These are phyloP conservation scores for Rubia tinctorum DNA, from an alignment of 305 asterid genomes.

Conservation along the genomic window DNA sequence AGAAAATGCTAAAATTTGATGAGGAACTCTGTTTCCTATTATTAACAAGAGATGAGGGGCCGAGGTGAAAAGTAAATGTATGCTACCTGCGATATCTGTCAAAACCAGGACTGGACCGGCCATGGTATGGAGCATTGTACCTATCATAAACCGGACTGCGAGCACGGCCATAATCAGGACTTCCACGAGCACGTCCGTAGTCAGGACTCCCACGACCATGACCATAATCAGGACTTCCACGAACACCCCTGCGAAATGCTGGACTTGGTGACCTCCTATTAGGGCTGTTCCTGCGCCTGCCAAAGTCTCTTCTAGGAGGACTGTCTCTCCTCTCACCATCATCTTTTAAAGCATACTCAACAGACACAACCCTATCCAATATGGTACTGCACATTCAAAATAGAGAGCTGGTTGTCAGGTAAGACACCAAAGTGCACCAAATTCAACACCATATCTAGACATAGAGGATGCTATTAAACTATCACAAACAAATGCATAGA, in stretches of 20 bases:
- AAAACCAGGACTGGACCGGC: background rate
- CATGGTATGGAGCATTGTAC: background rate
- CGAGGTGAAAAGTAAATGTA: no score
- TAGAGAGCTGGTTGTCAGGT: conserved; percentile 14
- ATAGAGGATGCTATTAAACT: background rate
- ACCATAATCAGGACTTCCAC: conserved; percentile 57
- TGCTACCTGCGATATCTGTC: conserved; percentile 54
- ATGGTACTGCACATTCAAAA: conserved; percentile 56
- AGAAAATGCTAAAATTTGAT: background rate
- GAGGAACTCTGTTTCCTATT: background rate
- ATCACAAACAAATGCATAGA: background rate
- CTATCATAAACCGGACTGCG: conserved; percentile 61
- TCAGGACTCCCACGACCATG: conserved; percentile 59
- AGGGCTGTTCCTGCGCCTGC: conserved; percentile 40
- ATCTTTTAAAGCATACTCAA: conserved; percentile 91
- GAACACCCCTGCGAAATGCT: conserved; percentile 31
- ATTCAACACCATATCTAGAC: no score
- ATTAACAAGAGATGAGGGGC: background rate
- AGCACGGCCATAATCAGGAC: conserved; percentile 59
- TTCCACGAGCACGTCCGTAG: conserved; percentile 59
- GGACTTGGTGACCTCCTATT: conserved; percentile 50
- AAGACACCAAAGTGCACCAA: background rate
- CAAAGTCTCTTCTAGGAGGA: conserved; percentile 41
- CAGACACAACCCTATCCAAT: conserved; percentile 82
- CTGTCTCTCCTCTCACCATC: conserved; percentile 80